Conservation (phyloP, 225 moss, liverwort and hornwort species). For the Bryum argenteum region DNA sequence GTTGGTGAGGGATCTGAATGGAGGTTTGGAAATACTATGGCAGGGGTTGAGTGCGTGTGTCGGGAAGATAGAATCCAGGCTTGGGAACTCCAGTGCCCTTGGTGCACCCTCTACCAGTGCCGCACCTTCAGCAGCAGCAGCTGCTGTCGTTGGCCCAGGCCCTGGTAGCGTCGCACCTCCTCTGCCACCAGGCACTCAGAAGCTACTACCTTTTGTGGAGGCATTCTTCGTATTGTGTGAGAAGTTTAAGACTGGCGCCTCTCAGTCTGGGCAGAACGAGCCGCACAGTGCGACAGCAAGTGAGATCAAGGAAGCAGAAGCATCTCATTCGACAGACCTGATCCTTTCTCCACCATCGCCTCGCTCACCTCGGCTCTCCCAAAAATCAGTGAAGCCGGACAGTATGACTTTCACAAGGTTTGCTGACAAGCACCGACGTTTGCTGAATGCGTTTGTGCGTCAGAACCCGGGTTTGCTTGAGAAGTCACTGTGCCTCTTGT, state of each 20-base stretch:
- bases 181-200: conserved; percentile 89
- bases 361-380: conserved; percentile 60
- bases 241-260: conserved; percentile 74
- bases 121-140: conserved; percentile 51
- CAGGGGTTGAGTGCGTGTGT: conserved; percentile 82
- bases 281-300: conserved; percentile 85
- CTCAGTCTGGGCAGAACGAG: conserved; percentile 65
- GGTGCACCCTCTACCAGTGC: conserved; percentile 56
- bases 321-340: conserved; percentile 62
- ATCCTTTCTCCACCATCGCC: conserved; percentile 71
- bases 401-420: conserved; percentile 91
- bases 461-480: conserved; percentile 85
- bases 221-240: conserved; percentile 96
- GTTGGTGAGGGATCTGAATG: conserved; percentile 75
- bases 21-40: conserved; percentile 83
- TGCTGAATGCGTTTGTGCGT: conserved; percentile 89
- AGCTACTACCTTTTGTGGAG: conserved; percentile 88
- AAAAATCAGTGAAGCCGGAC: conserved; percentile 51
- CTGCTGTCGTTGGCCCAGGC: conserved; percentile 59
- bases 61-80: conserved; percentile 76
- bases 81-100: conserved; percentile 60
- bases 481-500: conserved; percentile 70
- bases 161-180: conserved; percentile 77
- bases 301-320: conserved; percentile 91
- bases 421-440: conserved; percentile 89